A percentile compares a stretch with the other conserved stretches of the same genome.
Conservation (phyloP, 192 early-diverging fungal species). For the Chytriomyces hyalinus region DNA sequence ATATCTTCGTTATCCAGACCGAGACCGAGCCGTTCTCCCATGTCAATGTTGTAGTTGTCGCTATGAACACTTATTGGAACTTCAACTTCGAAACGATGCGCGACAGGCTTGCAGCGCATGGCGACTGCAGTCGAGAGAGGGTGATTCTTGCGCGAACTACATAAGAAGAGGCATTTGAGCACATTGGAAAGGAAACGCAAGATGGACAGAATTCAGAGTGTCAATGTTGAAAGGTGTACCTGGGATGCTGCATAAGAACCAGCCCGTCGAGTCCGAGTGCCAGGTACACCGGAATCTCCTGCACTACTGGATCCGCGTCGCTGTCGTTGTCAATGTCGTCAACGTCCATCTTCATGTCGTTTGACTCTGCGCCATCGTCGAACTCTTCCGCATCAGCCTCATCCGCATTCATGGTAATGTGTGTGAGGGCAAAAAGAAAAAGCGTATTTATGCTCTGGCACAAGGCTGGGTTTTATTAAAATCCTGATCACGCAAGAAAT, state of each 20-base stretch:
- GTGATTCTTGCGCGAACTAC: constrained; percentile 16
- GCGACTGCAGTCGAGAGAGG: constrained; percentile 53
- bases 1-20: constrained; percentile 77
- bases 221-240: constrained; percentile 46
- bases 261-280: constrained; percentile 74
- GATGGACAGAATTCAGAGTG: constrained; percentile 36
- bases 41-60: constrained; percentile 75
- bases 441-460: too few relatives aligned
- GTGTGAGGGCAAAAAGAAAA: too few relatives aligned
- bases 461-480: too few relatives aligned
- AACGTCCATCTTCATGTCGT: background rate
- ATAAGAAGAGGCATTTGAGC: background rate
- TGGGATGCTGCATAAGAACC: constrained; percentile 85
- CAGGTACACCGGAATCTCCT: constrained; percentile 81
- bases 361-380: background rate
- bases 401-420: background rate
- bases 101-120: constrained; percentile 81
- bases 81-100: constrained; percentile 85
- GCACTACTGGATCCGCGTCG: constrained; percentile 42
- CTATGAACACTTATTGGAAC: constrained; percentile 77
- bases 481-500: too few relatives aligned
- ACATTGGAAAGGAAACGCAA: constrained; percentile 38
- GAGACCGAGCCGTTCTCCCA: constrained; percentile 73
- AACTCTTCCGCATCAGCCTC: background rate
- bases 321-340: background rate